Percentiles rank a stretch among this genome's conserved stretches.
Conservation (phyloP, 768 basidiomycete species). For the Gymnopilus junonius region DNA sequence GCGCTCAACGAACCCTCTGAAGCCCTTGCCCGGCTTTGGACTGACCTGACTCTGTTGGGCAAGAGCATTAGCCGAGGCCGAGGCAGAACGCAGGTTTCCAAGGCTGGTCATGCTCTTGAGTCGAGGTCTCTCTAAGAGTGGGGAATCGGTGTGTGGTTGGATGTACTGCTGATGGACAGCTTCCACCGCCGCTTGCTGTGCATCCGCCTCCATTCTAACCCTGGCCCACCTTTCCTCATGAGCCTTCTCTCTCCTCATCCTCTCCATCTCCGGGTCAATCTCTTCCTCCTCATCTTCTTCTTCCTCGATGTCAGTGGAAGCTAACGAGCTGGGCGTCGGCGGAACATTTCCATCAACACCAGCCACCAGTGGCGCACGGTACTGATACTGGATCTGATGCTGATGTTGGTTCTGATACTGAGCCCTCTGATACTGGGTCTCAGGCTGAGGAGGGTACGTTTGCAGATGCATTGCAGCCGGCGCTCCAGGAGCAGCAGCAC, state of each 20-base stretch:
- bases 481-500: background rate
- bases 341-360: conserved; percentile 6
- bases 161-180: background rate
- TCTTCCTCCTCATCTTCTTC: conserved; percentile 12
- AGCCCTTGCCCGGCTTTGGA: conserved; percentile 16
- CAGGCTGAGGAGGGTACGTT: background rate
- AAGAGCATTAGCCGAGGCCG: background rate
- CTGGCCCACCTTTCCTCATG: conserved; percentile 13
- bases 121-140: conserved; percentile 6
- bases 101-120: conserved; percentile 26
- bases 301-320: conserved; percentile 4
- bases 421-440: background rate
- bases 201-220: conserved; percentile 1
- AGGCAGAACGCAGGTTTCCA: conserved; percentile 7
- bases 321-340: conserved; percentile 13
- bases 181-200: background rate
- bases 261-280: conserved; percentile 1
- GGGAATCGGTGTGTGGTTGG: background rate
- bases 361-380: background rate
- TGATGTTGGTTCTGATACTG: background rate
- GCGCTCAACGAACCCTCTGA: conserved; percentile 27
- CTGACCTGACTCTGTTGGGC: background rate
- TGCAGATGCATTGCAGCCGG: background rate
- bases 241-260: background rate
- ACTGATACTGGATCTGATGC: conserved; percentile 7